Base-by-base conservation (phyloP, 805 yeast species). In the Myxozyma neotropica region DNA sequence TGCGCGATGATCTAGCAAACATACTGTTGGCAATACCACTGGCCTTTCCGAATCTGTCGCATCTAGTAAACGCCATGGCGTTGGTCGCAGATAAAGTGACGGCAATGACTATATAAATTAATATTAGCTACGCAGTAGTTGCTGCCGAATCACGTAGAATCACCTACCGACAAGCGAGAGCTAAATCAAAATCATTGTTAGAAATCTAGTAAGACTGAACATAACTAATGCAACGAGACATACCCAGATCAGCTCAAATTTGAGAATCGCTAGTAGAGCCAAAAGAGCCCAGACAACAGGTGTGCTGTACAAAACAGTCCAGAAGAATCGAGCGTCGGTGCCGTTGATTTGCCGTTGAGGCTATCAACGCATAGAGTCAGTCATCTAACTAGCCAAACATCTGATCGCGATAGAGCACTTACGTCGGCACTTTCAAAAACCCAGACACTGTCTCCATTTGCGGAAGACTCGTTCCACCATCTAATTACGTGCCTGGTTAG, bases 391-490 rank as follows among this genome's bases (percentile, higher is more conserved):
- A 35, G 6, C 33, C n/a, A 17, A 19, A 12, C 23, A 23, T 13
- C 44, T 12, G 15, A 15, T 10, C 24, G 17, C 10, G n/a, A 38
- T 4, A 17, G 19, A 24, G n/a, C 29, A 67, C 74, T 45, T 70
- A 71, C 74, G 69, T 88, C 89, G 3, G 94, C 92, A 1, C 90
- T 84, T 71, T 89, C 96, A 69, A 89, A 89, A 21, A 90, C 96
- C 96, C 96, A 89, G 12, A 85, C 80, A 55, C 86, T 83, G 65
- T 85, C 85, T 1, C 89, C 89, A 7, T 80, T 72, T 19, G 76
- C 78, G 29, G 81, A 77, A 0, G 91, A 80, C 71, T 93, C 97
- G 71, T 93, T 94, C 97, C 98, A 93, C 99, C 99, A 93, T 65
- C 95, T 80, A 19, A 12, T 26, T 5, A 2, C 3, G n/a, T 8